Evolutionary conservation across 208 protist genomes (phyloP).

Genomic region (Wallacemonas sp.): DNA sequence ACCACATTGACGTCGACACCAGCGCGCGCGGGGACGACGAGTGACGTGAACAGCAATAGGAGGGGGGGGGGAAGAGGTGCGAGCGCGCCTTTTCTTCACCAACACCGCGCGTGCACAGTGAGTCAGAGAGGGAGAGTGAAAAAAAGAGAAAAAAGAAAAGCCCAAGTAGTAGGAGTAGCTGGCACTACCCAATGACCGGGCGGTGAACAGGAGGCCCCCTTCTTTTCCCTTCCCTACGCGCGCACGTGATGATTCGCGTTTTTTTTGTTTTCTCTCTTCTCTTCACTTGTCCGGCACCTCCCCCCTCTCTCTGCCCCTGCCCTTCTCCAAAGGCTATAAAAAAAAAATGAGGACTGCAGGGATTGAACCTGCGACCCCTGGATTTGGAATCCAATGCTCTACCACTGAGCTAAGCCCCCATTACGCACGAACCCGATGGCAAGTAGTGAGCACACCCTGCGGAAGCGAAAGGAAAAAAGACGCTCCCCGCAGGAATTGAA

Average conservation of each 20-base stretch:
- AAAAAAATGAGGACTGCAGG: constrained; percentile 61
- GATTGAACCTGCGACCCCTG: constrained; percentile 72
- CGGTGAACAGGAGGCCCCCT: not conserved
- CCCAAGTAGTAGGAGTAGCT: not conserved
- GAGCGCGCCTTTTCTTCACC: too few species aligned
- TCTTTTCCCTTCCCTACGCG: too few species aligned
- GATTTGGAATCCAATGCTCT: constrained; percentile 77
- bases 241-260: too few species aligned
- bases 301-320: not conserved
- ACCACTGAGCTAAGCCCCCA: constrained; percentile 71
- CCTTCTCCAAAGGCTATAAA: not conserved
- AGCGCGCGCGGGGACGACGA: too few species aligned
- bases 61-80: too few species aligned
- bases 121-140: not conserved
- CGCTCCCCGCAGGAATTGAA: not conserved
- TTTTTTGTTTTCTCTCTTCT: constrained; percentile 3
- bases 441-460: too few species aligned
- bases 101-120: not conserved
- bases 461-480: not conserved
- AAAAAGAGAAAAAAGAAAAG: not conserved
- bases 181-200: too few species aligned
- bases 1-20: constrained; percentile 63
- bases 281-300: not conserved
- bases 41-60: too few species aligned
- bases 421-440: not conserved